Evolutionary conservation across 179 eudicot species (phyloP), one percentile per base, ranked within the genome.

Genomic region (Silene coronaria): DNA sequence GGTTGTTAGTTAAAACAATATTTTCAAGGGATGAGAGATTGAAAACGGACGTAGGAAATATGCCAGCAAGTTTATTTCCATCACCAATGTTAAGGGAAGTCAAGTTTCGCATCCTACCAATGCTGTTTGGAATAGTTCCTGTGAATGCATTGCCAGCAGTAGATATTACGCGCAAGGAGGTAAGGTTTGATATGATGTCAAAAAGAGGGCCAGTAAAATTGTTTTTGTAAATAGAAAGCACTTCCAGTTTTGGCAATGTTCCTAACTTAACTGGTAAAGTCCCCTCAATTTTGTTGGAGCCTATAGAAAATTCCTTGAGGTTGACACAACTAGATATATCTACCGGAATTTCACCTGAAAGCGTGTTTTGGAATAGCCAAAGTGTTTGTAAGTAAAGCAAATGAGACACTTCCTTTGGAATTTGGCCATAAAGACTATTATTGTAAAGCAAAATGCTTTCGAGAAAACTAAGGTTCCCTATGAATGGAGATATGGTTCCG

Each of bases 381-480:
- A 83, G 76, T 5, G 0, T 0, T 19, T 5, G 38, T 27, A 83
- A 73, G 53, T 78, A 45, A 4, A 7, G 32, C 16, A 83, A 60
- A 8, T 23, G 78, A n/a, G 81, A 75, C 6, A 83, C 23, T 16
- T 79, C 70, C 4, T 16, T 21, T 0, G 85, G 85, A 13, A 83
- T 77, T 6, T 10, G 74, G 5, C 84, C 83, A 2, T 23, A 13
- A 23, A 83, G n/a, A 26, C 38, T 66, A 59, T 80, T 83, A 72
- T 75, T 53, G 23, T 0, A 10, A 22, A 83, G 58, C 12, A 0
- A 0, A 3, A 78, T 26, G 6, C 7, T 14, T 30, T 16, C 63
- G 3, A 81, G 78, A 19, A 81, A 81, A 70, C 68, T 81, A 14
- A 81, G 27, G 67, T 81, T 77, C 5, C 81, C 80, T 67, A 81